Evolutionary conservation across 1,139 yeast genomes (phyloP).

Genomic region (Scheffersomyces segobiensis): DNA sequence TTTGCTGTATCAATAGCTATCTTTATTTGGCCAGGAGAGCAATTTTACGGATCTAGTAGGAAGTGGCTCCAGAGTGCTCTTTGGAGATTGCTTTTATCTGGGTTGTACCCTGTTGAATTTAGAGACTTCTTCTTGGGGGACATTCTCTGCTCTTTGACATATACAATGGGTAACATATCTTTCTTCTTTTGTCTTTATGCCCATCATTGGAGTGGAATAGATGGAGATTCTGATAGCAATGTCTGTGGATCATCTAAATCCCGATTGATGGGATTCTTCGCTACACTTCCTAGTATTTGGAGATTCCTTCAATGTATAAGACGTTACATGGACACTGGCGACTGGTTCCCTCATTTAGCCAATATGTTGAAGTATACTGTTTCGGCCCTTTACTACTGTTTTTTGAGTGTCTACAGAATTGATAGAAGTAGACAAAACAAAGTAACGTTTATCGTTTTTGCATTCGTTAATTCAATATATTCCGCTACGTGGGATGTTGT

Average conservation of each 20-base stretch:
- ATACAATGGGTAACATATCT: constrained; percentile 81
- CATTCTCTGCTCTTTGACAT: constrained; percentile 82
- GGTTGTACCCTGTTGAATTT: constrained; percentile 92
- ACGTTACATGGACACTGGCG: constrained; percentile 91
- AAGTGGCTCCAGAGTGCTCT: constrained; percentile 74
- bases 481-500: constrained; percentile 83
- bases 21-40: constrained; percentile 65
- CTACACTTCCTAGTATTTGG: constrained; percentile 86
- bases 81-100: constrained; percentile 75
- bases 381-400: constrained; percentile 66
- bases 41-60: constrained; percentile 55
- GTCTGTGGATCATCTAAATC: constrained; percentile 80
- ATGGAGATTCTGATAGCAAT: constrained; percentile 33
- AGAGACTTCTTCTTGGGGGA: constrained; percentile 93
- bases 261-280: constrained; percentile 75
- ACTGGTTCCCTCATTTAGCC: constrained; percentile 96
- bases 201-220: constrained; percentile 60
- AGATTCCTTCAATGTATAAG: constrained; percentile 87
- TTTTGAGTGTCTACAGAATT: constrained; percentile 81
- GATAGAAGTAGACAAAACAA: constrained; percentile 44
- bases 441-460: constrained; percentile 69
- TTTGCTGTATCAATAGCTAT: constrained; percentile 53
- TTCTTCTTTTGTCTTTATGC: constrained; percentile 84
- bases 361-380: constrained; percentile 77
- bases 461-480: constrained; percentile 67